Percentiles rank a stretch among this genome's conserved stretches.
These are phyloP conservation scores for Petunia hybrid DNA, from an alignment of 305 asterid species.

Conservation along the genomic window DNA sequence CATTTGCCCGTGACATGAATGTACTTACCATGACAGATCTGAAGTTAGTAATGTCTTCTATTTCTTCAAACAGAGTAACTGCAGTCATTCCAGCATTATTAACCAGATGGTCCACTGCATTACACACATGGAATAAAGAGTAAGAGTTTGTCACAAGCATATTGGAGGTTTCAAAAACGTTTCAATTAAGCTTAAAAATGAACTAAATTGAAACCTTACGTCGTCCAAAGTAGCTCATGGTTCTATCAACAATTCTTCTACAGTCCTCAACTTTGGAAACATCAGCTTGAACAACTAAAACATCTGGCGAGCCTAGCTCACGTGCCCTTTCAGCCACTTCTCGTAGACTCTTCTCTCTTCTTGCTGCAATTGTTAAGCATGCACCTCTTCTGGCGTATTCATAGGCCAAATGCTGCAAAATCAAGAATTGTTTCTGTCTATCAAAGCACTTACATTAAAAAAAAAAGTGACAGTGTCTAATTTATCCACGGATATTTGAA, in stretches of 20 bases:
- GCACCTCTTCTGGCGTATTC: conserved; percentile 87
- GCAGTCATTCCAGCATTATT: conserved; percentile 75
- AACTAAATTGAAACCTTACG: conserved; percentile 38
- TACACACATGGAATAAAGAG: background rate
- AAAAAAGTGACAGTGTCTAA: background rate
- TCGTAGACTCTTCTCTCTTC: conserved; percentile 65
- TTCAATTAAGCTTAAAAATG: background rate
- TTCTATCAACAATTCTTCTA: conserved; percentile 57
- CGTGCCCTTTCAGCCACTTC: conserved; percentile 71
- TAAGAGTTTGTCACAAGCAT: background rate
- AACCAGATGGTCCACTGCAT: conserved; percentile 90
- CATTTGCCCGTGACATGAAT: background rate
- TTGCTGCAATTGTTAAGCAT: conserved; percentile 73
- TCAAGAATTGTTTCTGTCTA: background rate
- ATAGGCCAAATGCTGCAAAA: conserved; percentile 52
- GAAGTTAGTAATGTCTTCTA: conserved; percentile 57
- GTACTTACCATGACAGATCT: conserved; percentile 59
- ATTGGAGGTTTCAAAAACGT: background rate
- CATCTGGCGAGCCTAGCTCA: conserved; percentile 70
- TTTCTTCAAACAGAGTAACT: conserved; percentile 70
- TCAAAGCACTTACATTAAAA: background rate
- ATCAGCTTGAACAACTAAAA: conserved; percentile 58
- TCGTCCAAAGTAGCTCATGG: conserved; percentile 77
- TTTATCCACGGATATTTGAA: too few species aligned
- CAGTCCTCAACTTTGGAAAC: conserved; percentile 73